phyloP scores from a whole-genome alignment of 2,329 filamentous ascomycete species.

The Geosmithia flava region DNA sequence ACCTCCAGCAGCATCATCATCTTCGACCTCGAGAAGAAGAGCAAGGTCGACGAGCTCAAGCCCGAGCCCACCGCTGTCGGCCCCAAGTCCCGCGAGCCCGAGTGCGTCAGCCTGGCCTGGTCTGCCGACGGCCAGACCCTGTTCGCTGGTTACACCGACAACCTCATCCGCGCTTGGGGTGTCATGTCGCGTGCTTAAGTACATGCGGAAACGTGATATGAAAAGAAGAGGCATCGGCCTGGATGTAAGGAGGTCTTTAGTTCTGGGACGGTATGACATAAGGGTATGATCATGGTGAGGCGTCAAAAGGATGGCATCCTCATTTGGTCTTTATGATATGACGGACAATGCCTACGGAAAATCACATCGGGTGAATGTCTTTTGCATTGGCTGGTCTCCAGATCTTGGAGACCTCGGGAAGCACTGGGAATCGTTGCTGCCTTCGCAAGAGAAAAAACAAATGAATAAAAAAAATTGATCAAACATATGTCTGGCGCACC shows the following conservation, averaged over 20 bases:
- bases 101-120: conserved; percentile 97
- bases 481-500: background rate
- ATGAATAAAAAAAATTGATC: background rate
- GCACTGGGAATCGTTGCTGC: conserved; percentile 21
- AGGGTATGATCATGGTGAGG: conserved; percentile 27
- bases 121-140: conserved; percentile 96
- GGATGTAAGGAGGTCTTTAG: background rate
- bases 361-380: conserved; percentile 19
- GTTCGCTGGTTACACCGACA: conserved; percentile 99
- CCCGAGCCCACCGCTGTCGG: conserved; percentile 89
- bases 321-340: conserved; percentile 30
- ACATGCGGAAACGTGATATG: conserved; percentile 3
- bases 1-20: conserved; percentile 98
- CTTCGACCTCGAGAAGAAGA: conserved; percentile 99
- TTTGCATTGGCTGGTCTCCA: conserved; percentile 19
- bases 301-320: conserved; percentile 33
- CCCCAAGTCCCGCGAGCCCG: conserved; percentile 98
- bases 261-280: background rate
- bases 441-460: conserved; percentile 8
- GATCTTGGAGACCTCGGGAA: conserved; percentile 20
- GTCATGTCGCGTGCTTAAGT: conserved; percentile 85
- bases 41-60: conserved; percentile 99
- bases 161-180: conserved; percentile 96
- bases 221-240: conserved; percentile 1
- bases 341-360: conserved; percentile 20